phyloP scores from a whole-genome alignment of 2,329 filamentous ascomycete genomes.

The Phialophora tarda region DNA sequence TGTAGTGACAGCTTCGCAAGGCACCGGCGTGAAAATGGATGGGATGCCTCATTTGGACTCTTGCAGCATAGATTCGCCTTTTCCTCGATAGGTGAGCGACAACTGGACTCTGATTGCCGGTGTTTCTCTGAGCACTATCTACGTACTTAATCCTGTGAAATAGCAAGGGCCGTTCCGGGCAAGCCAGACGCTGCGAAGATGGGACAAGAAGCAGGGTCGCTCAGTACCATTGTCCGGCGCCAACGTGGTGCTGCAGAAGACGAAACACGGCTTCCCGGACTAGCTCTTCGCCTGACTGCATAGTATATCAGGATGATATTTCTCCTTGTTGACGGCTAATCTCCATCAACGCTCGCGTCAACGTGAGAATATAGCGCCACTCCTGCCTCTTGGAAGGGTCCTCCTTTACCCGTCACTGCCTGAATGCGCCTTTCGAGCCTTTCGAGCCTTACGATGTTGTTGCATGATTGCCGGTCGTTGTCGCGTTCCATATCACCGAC shows the following conservation, averaged over 20 bases:
- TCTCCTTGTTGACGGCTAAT: neutral
- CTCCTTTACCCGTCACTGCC: neutral
- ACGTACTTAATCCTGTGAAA: too few species aligned
- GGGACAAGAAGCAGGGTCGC: neutral
- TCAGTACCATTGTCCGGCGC: neutral
- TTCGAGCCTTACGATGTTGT: neutral
- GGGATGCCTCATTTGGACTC: neutral
- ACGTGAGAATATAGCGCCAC: neutral
- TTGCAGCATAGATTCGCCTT: conserved; percentile 1
- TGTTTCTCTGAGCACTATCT: neutral
- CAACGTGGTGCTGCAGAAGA: neutral
- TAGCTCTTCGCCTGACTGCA: neutral
- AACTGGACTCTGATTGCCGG: neutral
- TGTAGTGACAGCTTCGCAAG: neutral
- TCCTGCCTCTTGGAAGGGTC: neutral
- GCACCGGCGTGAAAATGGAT: neutral
- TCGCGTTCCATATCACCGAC: neutral
- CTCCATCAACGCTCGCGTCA: neutral
- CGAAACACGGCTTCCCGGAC: neutral
- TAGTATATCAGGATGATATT: neutral
- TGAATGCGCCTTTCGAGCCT: neutral
- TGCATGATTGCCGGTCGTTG: neutral
- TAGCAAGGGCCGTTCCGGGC: too few species aligned
- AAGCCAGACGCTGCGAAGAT: neutral
- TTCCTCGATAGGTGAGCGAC: neutral